These are phyloP conservation scores for Cercospora sojina DNA, from an alignment of 2,329 filamentous ascomycete species.

Conservation along the genomic window DNA sequence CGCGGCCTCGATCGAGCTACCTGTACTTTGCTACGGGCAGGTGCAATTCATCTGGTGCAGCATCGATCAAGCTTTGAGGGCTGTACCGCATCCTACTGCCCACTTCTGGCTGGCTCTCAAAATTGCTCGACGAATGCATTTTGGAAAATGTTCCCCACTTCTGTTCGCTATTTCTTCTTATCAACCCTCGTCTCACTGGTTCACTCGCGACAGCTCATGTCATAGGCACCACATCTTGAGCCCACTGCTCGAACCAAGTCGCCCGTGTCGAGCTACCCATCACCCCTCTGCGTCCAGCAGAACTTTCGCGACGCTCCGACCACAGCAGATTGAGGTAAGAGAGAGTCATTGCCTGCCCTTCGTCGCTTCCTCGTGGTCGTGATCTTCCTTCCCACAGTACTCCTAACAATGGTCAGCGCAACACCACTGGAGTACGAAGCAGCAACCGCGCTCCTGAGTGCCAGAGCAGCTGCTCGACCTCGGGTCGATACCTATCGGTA, in stretches of 20 bases:
- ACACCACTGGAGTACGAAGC: conserved; percentile 4
- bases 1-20: neutral
- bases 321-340: neutral
- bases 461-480: neutral
- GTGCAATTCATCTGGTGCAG: neutral
- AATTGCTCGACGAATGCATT: neutral
- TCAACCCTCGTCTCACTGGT: neutral
- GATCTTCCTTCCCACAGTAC: neutral
- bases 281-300: neutral
- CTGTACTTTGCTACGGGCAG: neutral
- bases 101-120: neutral
- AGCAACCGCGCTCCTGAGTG: conserved; percentile 4
- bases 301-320: neutral
- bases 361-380: neutral
- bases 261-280: neutral
- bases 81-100: neutral
- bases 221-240: neutral
- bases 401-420: conserved; percentile 1
- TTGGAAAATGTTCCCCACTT: neutral
- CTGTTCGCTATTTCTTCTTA: neutral
- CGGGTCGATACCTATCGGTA: neutral
- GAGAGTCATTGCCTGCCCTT: neutral
- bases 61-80: neutral
- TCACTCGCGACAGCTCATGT: neutral
- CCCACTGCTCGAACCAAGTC: neutral